Conservation (phyloP, 73 alveolate species). For the Blepharisma stoltei region DNA sequence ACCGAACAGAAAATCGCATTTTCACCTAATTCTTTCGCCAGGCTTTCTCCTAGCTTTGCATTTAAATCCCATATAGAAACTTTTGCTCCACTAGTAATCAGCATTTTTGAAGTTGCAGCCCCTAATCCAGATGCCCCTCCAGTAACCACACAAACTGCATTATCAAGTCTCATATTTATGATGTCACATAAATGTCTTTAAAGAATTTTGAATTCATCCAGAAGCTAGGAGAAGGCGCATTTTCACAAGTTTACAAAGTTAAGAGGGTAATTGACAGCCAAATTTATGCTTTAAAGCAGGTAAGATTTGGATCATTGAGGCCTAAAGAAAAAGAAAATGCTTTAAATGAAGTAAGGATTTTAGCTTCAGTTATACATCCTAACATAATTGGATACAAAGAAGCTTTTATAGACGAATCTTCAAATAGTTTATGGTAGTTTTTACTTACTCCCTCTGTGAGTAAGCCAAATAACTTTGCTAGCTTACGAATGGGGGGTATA, state of each 20-base stretch:
- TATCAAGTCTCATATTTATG: constrained; percentile 33
- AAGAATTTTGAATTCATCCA: constrained; percentile 80
- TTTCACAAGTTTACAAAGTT: constrained; percentile 34
- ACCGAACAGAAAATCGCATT: constrained; percentile 31
- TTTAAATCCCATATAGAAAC: constrained; percentile 73
- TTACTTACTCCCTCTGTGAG: no score
- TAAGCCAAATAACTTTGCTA: no score
- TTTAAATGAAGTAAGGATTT: constrained; percentile 64
- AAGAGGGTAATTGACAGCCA: not conserved
- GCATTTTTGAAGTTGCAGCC: constrained; percentile 55
- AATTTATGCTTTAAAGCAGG: constrained; percentile 2
- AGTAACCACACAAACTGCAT: constrained; percentile 61
- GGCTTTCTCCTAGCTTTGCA: constrained; percentile 48
- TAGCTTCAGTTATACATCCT: constrained; percentile 77
- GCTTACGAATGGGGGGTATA: no score
- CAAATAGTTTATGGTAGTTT: constrained; percentile 52
- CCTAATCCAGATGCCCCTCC: constrained; percentile 90
- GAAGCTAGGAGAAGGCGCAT: constrained; percentile 59
- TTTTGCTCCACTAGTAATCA: constrained; percentile 60
- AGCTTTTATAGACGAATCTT: constrained; percentile 74
- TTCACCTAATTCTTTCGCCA: constrained; percentile 38
- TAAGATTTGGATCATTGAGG: not conserved
- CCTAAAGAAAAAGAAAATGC: constrained; percentile 74
- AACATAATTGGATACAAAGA: constrained; percentile 89
- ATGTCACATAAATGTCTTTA: constrained; percentile 41